phyloP scores from a whole-genome alignment of 106 monocot species.

The Agapanthus africanus region DNA sequence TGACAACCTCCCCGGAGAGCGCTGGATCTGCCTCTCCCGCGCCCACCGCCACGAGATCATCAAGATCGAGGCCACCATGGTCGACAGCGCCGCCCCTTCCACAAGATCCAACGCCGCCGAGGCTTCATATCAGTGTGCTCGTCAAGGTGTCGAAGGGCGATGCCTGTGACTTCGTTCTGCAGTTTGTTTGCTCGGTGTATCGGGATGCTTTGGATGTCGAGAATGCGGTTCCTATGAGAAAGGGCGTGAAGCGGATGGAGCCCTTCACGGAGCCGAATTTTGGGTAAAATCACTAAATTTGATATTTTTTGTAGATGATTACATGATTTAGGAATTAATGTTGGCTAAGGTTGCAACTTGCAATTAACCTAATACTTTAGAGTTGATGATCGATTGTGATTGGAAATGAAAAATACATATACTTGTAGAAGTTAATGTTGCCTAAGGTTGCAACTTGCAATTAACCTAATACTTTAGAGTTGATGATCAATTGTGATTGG shows the following conservation, averaged over 20 bases:
- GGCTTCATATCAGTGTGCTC: constrained; percentile 57
- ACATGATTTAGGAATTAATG: no score
- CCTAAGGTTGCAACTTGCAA: no score
- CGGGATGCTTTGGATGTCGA: constrained; percentile 53
- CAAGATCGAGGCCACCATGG: constrained; percentile 66
- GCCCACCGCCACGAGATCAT: constrained; percentile 31
- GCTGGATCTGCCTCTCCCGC: constrained; percentile 46
- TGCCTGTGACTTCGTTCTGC: constrained; percentile 15
- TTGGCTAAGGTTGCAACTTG: no score
- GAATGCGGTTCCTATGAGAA: constrained; percentile 42
- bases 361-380: no score
- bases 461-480: no score
- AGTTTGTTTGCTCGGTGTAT: constrained; percentile 76
- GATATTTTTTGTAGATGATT: no score
- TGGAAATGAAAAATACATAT: no score
- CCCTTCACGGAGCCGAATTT: constrained; percentile 44
- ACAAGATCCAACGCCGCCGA: not conserved
- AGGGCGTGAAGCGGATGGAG: constrained; percentile 4
- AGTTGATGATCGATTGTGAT: no score
- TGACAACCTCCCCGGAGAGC: constrained; percentile 58
- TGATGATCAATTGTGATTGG: no score
- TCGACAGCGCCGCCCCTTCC: constrained; percentile 53
- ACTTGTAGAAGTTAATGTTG: no score
- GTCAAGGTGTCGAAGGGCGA: constrained; percentile 50
- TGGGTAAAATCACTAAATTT: no score